These are phyloP conservation scores for Hypoxylon lienhwacheense DNA, from an alignment of 495 filamentous ascomycete genomes.

Conservation along the genomic window DNA sequence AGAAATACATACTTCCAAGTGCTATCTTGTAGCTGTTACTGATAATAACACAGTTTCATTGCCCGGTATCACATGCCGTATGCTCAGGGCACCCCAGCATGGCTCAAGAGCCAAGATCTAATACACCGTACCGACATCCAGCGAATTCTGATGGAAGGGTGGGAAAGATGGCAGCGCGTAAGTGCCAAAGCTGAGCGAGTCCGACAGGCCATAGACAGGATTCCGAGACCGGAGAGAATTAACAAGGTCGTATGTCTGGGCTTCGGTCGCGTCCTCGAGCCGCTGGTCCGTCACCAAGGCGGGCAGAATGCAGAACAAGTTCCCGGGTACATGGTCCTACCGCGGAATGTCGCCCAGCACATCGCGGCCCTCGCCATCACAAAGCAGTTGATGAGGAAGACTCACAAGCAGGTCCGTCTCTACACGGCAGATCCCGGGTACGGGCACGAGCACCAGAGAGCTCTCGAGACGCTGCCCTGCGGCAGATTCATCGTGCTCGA, in stretches of 20 bases:
- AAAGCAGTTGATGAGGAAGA: conserved; percentile 10
- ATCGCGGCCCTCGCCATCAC: conserved; percentile 12
- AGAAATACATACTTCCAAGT: too few relatives aligned
- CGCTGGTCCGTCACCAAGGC: background rate
- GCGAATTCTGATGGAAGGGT: background rate
- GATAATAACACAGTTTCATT: conserved; percentile 4
- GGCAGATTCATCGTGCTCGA: conserved; percentile 16
- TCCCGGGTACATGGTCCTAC: background rate
- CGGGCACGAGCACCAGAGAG: conserved; percentile 3
- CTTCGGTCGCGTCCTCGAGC: conserved; percentile 2
- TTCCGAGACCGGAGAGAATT: conserved; percentile 13
- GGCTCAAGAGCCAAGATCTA: background rate
- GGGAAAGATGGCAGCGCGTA: conserved; percentile 9
- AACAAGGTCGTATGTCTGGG: conserved; percentile 21
- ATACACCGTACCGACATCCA: conserved; percentile 1
- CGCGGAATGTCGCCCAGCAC: conserved; percentile 19
- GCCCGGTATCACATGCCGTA: conserved; percentile 6
- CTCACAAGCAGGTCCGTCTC: background rate
- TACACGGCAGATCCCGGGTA: conserved; percentile 24
- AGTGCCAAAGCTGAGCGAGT: conserved; percentile 8
- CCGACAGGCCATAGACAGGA: conserved; percentile 10
- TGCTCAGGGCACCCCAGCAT: background rate
- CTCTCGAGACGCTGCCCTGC: conserved; percentile 5
- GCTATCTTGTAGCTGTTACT: background rate
- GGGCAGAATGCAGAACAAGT: background rate